phyloP scores from a whole-genome alignment of 345 rosid genomes.

The Gossypium mustelinum region DNA sequence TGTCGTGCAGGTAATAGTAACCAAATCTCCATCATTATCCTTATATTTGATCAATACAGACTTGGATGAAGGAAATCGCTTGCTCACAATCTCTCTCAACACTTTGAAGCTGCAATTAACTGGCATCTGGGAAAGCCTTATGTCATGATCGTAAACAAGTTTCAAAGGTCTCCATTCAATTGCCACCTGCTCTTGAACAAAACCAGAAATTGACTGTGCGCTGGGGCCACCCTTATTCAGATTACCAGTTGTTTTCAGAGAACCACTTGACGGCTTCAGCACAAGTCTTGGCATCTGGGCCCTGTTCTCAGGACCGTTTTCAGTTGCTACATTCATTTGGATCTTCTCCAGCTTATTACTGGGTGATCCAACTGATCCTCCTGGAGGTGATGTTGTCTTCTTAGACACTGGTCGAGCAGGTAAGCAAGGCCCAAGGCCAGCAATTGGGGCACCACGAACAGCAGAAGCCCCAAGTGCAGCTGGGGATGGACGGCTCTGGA shows the following conservation, averaged over 20 bases:
- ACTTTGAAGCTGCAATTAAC: slow-evolving; percentile 71
- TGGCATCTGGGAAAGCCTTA: slow-evolving; percentile 83
- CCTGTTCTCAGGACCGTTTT: slow-evolving; percentile 54
- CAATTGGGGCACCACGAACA: slow-evolving; percentile 83
- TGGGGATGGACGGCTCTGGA: slow-evolving; percentile 88
- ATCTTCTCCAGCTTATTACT: slow-evolving; percentile 47
- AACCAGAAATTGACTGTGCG: slow-evolving; percentile 30
- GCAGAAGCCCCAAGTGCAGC: slow-evolving; percentile 99
- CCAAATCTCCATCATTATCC: slow-evolving; percentile 91
- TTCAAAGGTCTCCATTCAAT: slow-evolving; percentile 65
- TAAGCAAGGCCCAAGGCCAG: slow-evolving; percentile 88
- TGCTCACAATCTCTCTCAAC: slow-evolving; percentile 72
- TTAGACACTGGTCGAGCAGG: slow-evolving; percentile 72
- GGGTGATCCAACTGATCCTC: slow-evolving; percentile 32
- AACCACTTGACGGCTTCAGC: slow-evolving; percentile 50
- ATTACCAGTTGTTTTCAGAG: slow-evolving; percentile 38
- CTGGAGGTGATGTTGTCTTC: slow-evolving; percentile 46
- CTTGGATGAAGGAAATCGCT: slow-evolving; percentile 78
- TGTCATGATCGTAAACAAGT: slow-evolving; percentile 92
- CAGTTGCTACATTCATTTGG: slow-evolving; percentile 30
- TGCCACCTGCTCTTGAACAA: slow-evolving; percentile 35
- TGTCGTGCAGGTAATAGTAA: slow-evolving; percentile 67
- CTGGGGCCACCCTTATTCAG: slow-evolving; percentile 25
- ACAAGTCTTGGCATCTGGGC: slow-evolving; percentile 49
- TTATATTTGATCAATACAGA: slow-evolving; percentile 80